phyloP scores from a whole-genome alignment of 768 basidiomycete species.

The Tubosaeta brunneosetosa region DNA sequence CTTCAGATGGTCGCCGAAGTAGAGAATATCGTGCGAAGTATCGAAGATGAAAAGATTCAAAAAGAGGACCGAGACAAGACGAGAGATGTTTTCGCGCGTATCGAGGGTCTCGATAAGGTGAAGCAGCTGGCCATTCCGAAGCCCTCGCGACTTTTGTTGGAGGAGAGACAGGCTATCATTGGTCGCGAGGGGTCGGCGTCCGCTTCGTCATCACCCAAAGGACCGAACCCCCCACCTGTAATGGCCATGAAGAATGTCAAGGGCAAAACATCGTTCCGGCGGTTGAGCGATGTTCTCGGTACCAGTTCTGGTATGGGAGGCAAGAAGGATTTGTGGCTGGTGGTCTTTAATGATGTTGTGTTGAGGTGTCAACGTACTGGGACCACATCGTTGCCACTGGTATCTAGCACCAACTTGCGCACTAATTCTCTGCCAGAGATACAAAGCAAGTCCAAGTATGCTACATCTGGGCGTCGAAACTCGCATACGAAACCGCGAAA shows the following conservation, averaged over 20 bases:
- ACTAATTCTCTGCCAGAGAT: slow-evolving; percentile 79
- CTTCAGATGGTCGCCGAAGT: slow-evolving; percentile 96
- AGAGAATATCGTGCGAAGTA: slow-evolving; percentile 91
- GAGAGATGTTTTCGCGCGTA: slow-evolving; percentile 90
- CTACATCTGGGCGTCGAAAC: slow-evolving; percentile 71
- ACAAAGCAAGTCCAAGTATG: slow-evolving; percentile 80
- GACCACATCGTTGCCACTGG: slow-evolving; percentile 78
- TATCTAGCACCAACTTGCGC: slow-evolving; percentile 59
- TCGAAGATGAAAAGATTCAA: slow-evolving; percentile 97
- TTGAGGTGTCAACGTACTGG: slow-evolving; percentile 89
- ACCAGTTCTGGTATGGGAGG: slow-evolving; percentile 50
- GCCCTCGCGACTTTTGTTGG: slow-evolving; percentile 79
- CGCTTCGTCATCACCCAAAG: slow-evolving; percentile 17
- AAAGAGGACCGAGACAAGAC: slow-evolving; percentile 96
- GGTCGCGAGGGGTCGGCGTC: slow-evolving; percentile 26
- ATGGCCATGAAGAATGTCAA: slow-evolving; percentile 53
- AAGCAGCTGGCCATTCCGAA: slow-evolving; percentile 90
- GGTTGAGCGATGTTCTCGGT: slow-evolving; percentile 84
- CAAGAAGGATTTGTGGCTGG: slow-evolving; percentile 90
- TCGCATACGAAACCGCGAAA: slow-evolving; percentile 82
- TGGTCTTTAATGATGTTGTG: slow-evolving; percentile 94
- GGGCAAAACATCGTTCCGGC: slow-evolving; percentile 83
- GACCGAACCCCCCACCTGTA: slow-evolving; percentile 34
- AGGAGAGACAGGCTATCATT: slow-evolving; percentile 59
- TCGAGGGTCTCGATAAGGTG: slow-evolving; percentile 93